These are phyloP conservation scores for Pulveroboletus sp. DNA, from an alignment of 1,284 basidiomycete genomes.

Conservation along the genomic window DNA sequence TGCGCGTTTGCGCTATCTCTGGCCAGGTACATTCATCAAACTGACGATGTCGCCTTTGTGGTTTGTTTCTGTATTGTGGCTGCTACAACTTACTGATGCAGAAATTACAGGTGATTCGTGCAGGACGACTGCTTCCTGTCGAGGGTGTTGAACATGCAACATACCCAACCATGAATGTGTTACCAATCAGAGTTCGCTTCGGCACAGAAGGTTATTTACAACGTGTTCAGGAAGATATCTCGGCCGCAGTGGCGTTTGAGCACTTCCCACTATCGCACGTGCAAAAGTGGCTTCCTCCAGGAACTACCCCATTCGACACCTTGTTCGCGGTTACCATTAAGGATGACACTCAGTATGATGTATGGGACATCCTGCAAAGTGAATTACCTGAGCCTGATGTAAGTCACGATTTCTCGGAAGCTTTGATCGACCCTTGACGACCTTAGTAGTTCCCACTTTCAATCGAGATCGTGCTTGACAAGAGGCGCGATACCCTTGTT, in stretches of 20 bases:
- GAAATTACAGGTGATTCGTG: conserved; percentile 41
- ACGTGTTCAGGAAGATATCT: conserved; percentile 38
- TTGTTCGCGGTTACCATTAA: conserved; percentile 45
- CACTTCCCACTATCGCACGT: conserved; percentile 42
- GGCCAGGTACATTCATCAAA: conserved; percentile 24
- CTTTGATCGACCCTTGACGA: not conserved
- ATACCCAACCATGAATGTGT: conserved; percentile 41
- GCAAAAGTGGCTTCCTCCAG: conserved; percentile 44
- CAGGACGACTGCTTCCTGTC: conserved; percentile 43
- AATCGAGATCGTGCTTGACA: conserved; percentile 41
- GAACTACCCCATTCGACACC: conserved; percentile 38
- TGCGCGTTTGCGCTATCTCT: conserved; percentile 38
- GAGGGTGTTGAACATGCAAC: conserved; percentile 38
- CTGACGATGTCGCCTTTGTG: conserved; percentile 42
- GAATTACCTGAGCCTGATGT: conserved; percentile 45
- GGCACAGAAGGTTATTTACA: conserved; percentile 27
- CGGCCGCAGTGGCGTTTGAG: conserved; percentile 39
- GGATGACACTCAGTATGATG: conserved; percentile 18
- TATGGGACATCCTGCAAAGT: conserved; percentile 35
- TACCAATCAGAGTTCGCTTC: conserved; percentile 41
- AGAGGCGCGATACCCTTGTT: conserved; percentile 16
- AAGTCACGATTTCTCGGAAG: conserved; percentile 19
- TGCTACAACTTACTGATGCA: not conserved
- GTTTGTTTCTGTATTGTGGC: conserved; percentile 29
- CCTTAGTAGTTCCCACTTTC: conserved; percentile 41